phyloP scores from a whole-genome alignment of 768 basidiomycete genomes.

The Psilocybe sp. region DNA sequence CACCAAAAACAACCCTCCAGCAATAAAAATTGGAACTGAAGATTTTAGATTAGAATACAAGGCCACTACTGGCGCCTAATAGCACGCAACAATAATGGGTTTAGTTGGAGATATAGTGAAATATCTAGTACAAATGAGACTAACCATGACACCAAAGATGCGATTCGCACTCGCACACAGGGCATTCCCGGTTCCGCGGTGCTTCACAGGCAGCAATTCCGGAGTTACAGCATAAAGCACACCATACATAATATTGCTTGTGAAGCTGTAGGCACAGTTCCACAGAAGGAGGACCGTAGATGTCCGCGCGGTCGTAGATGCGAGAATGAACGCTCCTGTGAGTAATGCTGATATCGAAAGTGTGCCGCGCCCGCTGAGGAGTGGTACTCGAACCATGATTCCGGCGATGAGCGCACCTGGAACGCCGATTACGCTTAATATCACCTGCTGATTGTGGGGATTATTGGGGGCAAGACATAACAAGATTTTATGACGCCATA shows the following conservation, averaged over 20 bases:
- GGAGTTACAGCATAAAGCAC: slow-evolving; percentile 70
- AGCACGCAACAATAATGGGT: neutral
- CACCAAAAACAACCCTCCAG: slow-evolving; percentile 61
- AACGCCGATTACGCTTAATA: slow-evolving; percentile 64
- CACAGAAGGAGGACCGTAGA: slow-evolving; percentile 70
- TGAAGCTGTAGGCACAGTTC: slow-evolving; percentile 75
- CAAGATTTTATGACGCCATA: slow-evolving; percentile 16
- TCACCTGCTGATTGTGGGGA: slow-evolving; percentile 51
- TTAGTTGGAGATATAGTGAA: neutral
- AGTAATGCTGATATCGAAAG: slow-evolving; percentile 67
- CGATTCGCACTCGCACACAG: slow-evolving; percentile 60
- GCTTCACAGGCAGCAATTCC: slow-evolving; percentile 70
- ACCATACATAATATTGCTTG: slow-evolving; percentile 67
- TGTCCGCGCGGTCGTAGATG: slow-evolving; percentile 69
- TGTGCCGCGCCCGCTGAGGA: slow-evolving; percentile 65
- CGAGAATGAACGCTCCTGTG: slow-evolving; percentile 74
- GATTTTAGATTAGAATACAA: slow-evolving; percentile 61
- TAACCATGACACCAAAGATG: slow-evolving; percentile 73
- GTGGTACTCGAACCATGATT: slow-evolving; percentile 63
- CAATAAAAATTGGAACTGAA: slow-evolving; percentile 68
- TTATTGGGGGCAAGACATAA: neutral
- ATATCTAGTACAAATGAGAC: slow-evolving; percentile 14
- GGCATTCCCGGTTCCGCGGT: slow-evolving; percentile 73
- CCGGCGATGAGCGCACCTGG: slow-evolving; percentile 74
- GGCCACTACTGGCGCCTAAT: slow-evolving; percentile 65